These are phyloP conservation scores for Fomitopsis schrenkii DNA, from an alignment of 1,284 basidiomycete genomes.

Conservation along the genomic window DNA sequence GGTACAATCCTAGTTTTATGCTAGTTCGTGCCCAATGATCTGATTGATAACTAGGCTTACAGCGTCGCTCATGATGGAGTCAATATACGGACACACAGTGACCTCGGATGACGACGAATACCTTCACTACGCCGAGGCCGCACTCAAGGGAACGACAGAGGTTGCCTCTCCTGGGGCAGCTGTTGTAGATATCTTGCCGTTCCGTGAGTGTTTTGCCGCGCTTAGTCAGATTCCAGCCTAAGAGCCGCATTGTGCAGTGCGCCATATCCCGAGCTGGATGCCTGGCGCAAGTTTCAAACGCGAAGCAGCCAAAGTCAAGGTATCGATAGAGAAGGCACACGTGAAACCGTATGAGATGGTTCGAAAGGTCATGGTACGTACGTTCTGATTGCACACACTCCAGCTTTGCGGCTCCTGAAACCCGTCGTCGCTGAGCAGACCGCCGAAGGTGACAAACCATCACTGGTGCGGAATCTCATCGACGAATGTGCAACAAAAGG, in stretches of 20 bases:
- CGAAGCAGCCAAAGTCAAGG: slow-evolving; percentile 12
- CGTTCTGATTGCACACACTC: background rate
- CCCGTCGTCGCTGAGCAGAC: slow-evolving; percentile 3
- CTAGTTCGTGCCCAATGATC: background rate
- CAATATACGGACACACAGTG: slow-evolving; percentile 14
- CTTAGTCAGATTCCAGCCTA: too few relatives aligned
- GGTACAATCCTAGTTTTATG: background rate
- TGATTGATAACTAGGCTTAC: slow-evolving; percentile 5
- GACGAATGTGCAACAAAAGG: slow-evolving; percentile 14
- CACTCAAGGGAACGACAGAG: slow-evolving; percentile 8
- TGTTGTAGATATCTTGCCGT: slow-evolving; percentile 15
- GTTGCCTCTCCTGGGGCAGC: slow-evolving; percentile 14
- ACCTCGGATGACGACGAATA: slow-evolving; percentile 9
- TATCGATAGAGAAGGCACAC: background rate
- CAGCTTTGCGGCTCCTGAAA: too few relatives aligned
- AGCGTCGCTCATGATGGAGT: slow-evolving; percentile 9
- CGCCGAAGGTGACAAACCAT: slow-evolving; percentile 18
- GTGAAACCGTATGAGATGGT: background rate
- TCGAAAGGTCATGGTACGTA: background rate
- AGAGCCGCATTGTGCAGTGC: slow-evolving; percentile 3
- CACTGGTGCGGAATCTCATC: slow-evolving; percentile 17
- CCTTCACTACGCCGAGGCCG: slow-evolving; percentile 12
- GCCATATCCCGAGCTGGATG: slow-evolving; percentile 22
- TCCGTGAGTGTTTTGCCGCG: slow-evolving; percentile 1
- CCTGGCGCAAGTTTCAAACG: slow-evolving; percentile 25